Conservation (phyloP, 2,329 filamentous ascomycete species). For the Colletotrichum sp. region DNA sequence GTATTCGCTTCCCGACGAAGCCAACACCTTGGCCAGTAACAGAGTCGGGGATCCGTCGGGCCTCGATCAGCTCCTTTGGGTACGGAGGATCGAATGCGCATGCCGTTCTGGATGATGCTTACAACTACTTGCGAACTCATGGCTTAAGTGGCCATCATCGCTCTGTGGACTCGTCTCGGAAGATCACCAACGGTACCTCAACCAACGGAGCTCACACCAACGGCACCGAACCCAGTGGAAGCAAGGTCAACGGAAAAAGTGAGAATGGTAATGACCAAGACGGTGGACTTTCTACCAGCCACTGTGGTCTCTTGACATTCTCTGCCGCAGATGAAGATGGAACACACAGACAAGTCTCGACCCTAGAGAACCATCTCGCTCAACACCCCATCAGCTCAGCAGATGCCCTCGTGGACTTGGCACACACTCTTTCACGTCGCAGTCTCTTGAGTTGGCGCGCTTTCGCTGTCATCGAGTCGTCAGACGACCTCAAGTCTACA, state of each 20-base stretch:
- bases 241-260: background rate
- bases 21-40: conserved; percentile 47
- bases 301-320: background rate
- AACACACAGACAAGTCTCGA: background rate
- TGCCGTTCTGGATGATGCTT: conserved; percentile 43
- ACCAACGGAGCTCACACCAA: background rate
- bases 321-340: background rate
- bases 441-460: background rate
- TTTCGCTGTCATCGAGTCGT: background rate
- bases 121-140: conserved; percentile 34
- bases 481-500: background rate
- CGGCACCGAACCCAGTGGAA: background rate
- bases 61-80: conserved; percentile 62
- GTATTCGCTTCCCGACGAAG: conserved; percentile 45
- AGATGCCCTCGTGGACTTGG: background rate
- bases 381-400: background rate
- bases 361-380: background rate
- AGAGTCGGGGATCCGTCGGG: conserved; percentile 45
- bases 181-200: background rate
- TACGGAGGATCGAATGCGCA: conserved; percentile 64
- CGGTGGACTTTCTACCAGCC: background rate
- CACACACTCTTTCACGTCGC: background rate
- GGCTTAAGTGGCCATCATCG: conserved; percentile 25
- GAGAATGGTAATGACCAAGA: background rate
- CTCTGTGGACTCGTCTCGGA: background rate